phyloP scores from a whole-genome alignment of 495 filamentous ascomycete genomes.

The Penicillium atrosanguineum region DNA sequence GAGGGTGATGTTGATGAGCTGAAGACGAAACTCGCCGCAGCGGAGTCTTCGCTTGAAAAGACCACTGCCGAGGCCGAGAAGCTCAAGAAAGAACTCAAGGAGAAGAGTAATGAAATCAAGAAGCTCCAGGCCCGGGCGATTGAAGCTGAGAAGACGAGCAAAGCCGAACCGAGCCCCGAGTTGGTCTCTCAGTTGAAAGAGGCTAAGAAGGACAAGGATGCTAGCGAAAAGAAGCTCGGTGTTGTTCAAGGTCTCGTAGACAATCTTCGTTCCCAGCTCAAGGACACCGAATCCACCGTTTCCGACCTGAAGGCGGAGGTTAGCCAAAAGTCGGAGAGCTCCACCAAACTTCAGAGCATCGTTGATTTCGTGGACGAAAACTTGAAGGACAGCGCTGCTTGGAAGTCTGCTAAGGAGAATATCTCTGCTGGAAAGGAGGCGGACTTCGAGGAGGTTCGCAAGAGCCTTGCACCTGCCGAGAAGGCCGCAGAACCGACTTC shows the following conservation, averaged over 20 bases:
- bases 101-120: conserved; percentile 52
- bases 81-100: conserved; percentile 54
- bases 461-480: conserved; percentile 27
- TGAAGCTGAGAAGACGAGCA: conserved; percentile 37
- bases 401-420: conserved; percentile 35
- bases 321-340: conserved; percentile 29
- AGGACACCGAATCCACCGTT: conserved; percentile 48
- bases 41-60: conserved; percentile 46
- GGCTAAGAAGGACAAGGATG: conserved; percentile 39
- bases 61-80: conserved; percentile 47
- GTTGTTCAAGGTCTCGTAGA: conserved; percentile 54
- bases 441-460: conserved; percentile 37
- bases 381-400: conserved; percentile 33
- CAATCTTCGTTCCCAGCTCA: conserved; percentile 48
- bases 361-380: conserved; percentile 38
- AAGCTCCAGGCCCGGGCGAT: conserved; percentile 42
- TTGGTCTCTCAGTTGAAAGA: conserved; percentile 34
- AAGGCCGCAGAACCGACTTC: conserved; percentile 10
- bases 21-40: conserved; percentile 36
- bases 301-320: conserved; percentile 41
- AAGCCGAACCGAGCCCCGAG: conserved; percentile 37
- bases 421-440: conserved; percentile 29
- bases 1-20: conserved; percentile 41
- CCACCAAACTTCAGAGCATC: conserved; percentile 30
- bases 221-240: conserved; percentile 49